Percentiles rank a stretch among this genome's conserved stretches.
phyloP scores from a whole-genome alignment of 2,329 filamentous ascomycete species.

The Arthroderma sp. region DNA sequence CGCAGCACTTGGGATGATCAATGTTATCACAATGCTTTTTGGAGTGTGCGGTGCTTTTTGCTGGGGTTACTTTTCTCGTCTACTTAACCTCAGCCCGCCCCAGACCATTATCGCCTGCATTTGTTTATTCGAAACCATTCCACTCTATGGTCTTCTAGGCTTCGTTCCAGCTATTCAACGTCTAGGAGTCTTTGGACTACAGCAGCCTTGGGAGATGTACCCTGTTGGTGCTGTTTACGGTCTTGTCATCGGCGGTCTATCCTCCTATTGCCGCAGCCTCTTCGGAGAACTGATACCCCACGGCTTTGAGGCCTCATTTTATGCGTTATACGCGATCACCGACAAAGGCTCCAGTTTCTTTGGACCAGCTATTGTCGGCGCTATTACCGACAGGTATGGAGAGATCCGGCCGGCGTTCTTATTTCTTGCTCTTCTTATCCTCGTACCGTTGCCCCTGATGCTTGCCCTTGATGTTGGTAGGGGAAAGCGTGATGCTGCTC shows the following conservation, averaged over 20 bases:
- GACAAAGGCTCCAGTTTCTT: conserved; percentile 94
- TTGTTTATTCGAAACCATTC: conserved; percentile 78
- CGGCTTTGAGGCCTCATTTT: conserved; percentile 90
- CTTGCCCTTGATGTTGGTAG: conserved; percentile 73
- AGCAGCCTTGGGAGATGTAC: conserved; percentile 95
- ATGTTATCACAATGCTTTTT: conserved; percentile 73
- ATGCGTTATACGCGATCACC: conserved; percentile 90
- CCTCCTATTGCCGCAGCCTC: conserved; percentile 79
- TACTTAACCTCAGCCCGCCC: conserved; percentile 57
- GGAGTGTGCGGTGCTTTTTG: conserved; percentile 81
- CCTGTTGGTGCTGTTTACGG: conserved; percentile 82
- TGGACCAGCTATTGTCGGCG: conserved; percentile 83
- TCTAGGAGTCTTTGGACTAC: conserved; percentile 70
- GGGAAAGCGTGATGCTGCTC: conserved; percentile 55
- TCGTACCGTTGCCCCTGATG: conserved; percentile 71
- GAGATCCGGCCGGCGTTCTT: conserved; percentile 79
- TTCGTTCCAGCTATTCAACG: conserved; percentile 67
- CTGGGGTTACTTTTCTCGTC: conserved; percentile 67
- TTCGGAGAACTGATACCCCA: conserved; percentile 90
- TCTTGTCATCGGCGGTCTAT: conserved; percentile 83
- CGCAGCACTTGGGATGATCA: conserved; percentile 79
- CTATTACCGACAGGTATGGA: conserved; percentile 73
- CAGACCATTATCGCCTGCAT: conserved; percentile 92
- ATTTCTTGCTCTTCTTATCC: conserved; percentile 77
- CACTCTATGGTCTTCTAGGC: conserved; percentile 76